Percentiles rank a stretch among this genome's conserved stretches.
These are phyloP conservation scores for Komagataea norvegica DNA, from an alignment of 1,139 yeast genomes.

Conservation along the genomic window DNA sequence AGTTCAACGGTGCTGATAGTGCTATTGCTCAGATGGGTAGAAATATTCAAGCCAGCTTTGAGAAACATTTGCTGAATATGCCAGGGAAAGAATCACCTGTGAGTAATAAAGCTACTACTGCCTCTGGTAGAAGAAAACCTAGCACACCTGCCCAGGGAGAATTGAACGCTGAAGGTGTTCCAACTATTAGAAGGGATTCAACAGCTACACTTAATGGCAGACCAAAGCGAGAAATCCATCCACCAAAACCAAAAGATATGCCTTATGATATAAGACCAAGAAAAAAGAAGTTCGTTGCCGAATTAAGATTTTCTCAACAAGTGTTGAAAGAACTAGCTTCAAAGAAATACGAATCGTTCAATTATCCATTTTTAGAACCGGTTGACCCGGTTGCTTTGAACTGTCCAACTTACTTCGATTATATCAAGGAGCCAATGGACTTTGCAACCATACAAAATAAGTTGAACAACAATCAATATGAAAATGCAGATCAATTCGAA, in stretches of 20 bases:
- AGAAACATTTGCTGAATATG: constrained; percentile 87
- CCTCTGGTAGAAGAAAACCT: constrained; percentile 24
- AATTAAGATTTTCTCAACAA: constrained; percentile 79
- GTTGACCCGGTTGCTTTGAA: constrained; percentile 94
- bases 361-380: constrained; percentile 89
- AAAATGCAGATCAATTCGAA: constrained; percentile 84
- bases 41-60: constrained; percentile 86
- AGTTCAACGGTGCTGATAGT: constrained; percentile 81
- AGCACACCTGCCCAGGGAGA: constrained; percentile 28
- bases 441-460: constrained; percentile 79
- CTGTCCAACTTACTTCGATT: constrained; percentile 82
- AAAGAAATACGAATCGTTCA: constrained; percentile 78
- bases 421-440: constrained; percentile 94
- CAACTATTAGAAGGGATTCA: constrained; percentile 58
- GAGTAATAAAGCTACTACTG: constrained; percentile 24
- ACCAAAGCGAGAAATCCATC: constrained; percentile 94
- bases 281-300: constrained; percentile 87
- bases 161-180: constrained; percentile 43
- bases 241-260: constrained; percentile 91
- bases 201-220: constrained; percentile 50
- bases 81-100: constrained; percentile 69
- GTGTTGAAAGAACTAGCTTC: constrained; percentile 76
- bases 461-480: constrained; percentile 80
- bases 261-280: constrained; percentile 89
- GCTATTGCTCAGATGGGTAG: constrained; percentile 88